Percentiles rank a stretch among this genome's conserved stretches.
Conservation (phyloP, 2,329 filamentous ascomycete species). For the Reticulascus tulasneorum region DNA sequence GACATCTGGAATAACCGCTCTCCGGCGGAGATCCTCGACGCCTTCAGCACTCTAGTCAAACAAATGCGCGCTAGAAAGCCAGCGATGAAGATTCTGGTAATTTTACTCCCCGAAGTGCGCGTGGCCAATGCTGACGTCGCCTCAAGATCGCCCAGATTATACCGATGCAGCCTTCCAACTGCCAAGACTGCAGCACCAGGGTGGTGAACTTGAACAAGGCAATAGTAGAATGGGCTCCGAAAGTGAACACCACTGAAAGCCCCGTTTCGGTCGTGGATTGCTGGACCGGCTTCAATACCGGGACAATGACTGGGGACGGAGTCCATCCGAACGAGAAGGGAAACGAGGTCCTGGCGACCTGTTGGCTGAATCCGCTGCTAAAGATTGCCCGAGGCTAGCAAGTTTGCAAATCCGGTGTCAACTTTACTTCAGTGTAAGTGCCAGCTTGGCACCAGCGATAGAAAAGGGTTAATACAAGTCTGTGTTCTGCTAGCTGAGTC, state of each 20-base stretch:
- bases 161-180: background rate
- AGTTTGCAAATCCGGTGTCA: too few species aligned
- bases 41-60: slow-evolving; percentile 32
- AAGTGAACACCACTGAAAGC: background rate
- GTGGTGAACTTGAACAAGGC: background rate
- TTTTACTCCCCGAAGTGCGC: background rate
- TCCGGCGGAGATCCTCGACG: slow-evolving; percentile 27
- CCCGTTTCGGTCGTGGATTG: background rate
- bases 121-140: too few species aligned
- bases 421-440: too few species aligned
- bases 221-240: background rate
- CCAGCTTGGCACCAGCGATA: too few species aligned
- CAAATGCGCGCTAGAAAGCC: slow-evolving; percentile 38
- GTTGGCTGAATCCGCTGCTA: background rate
- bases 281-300: background rate
- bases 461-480: too few species aligned
- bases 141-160: slow-evolving; percentile 1
- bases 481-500: too few species aligned
- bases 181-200: background rate
- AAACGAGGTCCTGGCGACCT: background rate
- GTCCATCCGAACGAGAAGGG: slow-evolving; percentile 1
- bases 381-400: too few species aligned
- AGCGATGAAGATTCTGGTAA: slow-evolving; percentile 32
- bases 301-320: background rate
- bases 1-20: slow-evolving; percentile 33